Evolutionary conservation across 306 rosid genomes (phyloP).

Genomic region (Oxytropis ochrocephala): DNA sequence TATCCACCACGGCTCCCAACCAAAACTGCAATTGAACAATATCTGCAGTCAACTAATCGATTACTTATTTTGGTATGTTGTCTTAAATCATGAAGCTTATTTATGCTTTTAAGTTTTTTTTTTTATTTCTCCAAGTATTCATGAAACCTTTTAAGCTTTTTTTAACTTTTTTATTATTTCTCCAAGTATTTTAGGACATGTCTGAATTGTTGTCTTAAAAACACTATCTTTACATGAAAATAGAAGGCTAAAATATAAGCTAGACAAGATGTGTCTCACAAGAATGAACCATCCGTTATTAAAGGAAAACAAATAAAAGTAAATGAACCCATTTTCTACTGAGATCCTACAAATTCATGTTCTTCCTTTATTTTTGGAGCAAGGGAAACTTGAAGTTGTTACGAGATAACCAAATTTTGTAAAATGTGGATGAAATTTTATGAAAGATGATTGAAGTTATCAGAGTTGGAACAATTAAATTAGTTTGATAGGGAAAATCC

Average conservation of each 20-base stretch:
- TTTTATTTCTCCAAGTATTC: no score
- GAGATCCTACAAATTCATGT: neutral
- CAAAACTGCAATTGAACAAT: slow-evolving; percentile 46
- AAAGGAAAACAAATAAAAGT: no score
- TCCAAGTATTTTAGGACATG: no score
- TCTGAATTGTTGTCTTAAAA: no score
- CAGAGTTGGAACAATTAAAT: neutral
- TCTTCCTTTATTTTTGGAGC: neutral
- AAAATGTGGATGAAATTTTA: neutral
- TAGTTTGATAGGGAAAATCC: neutral
- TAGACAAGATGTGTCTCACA: no score
- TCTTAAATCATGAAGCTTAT: slow-evolving; percentile 19
- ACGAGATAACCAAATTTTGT: neutral
- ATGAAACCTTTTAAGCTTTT: no score
- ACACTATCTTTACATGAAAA: no score
- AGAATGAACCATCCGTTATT: no score
- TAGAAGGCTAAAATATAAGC: slow-evolving; percentile 9
- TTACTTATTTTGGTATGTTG: slow-evolving; percentile 74
- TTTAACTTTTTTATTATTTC: no score
- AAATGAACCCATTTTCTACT: no score
- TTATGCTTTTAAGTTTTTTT: neutral
- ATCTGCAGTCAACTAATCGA: slow-evolving; percentile 59
- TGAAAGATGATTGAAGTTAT: neutral
- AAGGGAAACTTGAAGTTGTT: neutral
- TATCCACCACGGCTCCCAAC: slow-evolving; percentile 58